Evolutionary conservation across 2,329 filamentous ascomycete genomes (phyloP).

Genomic region (Ramichloridium luteum): DNA sequence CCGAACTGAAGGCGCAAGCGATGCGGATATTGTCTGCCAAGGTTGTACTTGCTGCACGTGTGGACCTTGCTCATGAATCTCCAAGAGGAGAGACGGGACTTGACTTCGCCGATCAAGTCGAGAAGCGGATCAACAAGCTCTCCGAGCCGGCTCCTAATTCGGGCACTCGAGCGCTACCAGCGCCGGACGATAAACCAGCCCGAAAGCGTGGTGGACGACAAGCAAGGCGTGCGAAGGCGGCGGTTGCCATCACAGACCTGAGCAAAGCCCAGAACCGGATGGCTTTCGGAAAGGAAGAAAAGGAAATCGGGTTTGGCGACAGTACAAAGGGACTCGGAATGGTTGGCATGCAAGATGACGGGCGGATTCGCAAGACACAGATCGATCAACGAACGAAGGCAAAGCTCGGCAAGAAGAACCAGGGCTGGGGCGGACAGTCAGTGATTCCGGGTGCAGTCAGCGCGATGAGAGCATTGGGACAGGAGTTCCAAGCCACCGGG

Average conservation of each 20-base stretch:
- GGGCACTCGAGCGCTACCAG: conserved; percentile 71
- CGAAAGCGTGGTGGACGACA: conserved; percentile 83
- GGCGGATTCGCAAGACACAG: conserved; percentile 76
- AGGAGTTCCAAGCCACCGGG: conserved; percentile 51
- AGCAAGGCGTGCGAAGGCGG: conserved; percentile 90
- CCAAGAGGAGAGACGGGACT: conserved; percentile 74
- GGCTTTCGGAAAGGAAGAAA: conserved; percentile 91
- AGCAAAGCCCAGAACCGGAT: conserved; percentile 93
- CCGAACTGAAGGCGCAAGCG: conserved; percentile 79
- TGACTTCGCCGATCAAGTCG: conserved; percentile 66
- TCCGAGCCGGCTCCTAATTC: conserved; percentile 86
- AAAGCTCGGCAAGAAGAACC: conserved; percentile 88
- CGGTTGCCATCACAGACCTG: conserved; percentile 90
- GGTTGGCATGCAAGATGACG: conserved; percentile 81
- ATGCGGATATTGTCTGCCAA: conserved; percentile 93
- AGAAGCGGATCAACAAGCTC: conserved; percentile 80
- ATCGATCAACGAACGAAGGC: conserved; percentile 88
- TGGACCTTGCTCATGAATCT: conserved; percentile 73
- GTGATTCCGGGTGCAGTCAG: conserved; percentile 53
- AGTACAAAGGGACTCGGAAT: conserved; percentile 82
- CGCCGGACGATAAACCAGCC: conserved; percentile 88
- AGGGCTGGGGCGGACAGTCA: conserved; percentile 71
- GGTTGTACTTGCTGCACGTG: conserved; percentile 80
- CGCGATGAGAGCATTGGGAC: background rate
- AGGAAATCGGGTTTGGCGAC: conserved; percentile 84